These are phyloP conservation scores for Lentinula novae-zelandiae DNA, from an alignment of 1,284 basidiomycete genomes.

Conservation along the genomic window DNA sequence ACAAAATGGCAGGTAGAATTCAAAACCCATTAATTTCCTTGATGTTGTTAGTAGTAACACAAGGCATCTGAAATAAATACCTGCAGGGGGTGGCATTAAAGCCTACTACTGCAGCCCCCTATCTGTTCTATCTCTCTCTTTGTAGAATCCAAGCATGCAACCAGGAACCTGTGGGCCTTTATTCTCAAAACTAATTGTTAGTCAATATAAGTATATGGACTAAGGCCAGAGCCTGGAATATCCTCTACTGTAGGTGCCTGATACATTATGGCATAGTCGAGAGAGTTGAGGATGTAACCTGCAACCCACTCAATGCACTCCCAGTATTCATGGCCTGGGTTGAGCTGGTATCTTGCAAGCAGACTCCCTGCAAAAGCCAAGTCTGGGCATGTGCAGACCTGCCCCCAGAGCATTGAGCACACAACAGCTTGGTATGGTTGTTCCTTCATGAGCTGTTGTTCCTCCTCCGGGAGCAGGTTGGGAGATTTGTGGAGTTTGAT, in stretches of 20 bases:
- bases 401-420: neutral
- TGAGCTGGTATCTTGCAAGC: neutral
- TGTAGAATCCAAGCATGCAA: no score
- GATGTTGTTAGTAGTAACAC: no score
- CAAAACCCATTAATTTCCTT: no score
- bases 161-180: no score
- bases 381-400: neutral
- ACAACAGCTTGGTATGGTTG: neutral
- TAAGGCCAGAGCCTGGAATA: neutral
- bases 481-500: neutral
- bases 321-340: neutral
- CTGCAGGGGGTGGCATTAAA: no score
- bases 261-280: neutral
- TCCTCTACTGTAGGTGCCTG: neutral
- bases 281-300: neutral
- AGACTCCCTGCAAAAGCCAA: neutral
- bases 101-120: no score
- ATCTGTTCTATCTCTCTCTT: no score
- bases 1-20: no score
- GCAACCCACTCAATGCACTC: neutral
- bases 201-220: neutral
- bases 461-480: neutral
- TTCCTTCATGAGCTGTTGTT: neutral
- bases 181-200: no score
- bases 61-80: no score